These are phyloP conservation scores for Grosmannia penicillata DNA, from an alignment of 2,329 filamentous ascomycete species.

Conservation along the genomic window DNA sequence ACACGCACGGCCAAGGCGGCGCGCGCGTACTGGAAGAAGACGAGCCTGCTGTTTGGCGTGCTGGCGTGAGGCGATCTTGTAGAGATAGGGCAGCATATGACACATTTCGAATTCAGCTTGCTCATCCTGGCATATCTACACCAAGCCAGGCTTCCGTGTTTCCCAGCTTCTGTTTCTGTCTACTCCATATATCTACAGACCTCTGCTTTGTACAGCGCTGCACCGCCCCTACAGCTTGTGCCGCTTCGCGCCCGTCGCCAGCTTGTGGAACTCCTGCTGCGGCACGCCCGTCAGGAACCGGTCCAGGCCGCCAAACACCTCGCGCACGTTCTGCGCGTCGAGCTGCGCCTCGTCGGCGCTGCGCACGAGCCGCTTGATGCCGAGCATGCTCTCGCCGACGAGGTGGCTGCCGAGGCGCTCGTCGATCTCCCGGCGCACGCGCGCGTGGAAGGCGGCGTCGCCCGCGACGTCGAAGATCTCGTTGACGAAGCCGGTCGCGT, in stretches of 20 bases:
- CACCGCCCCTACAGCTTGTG: slow-evolving; percentile 73
- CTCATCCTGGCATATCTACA: too few relatives aligned
- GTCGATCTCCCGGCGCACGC: slow-evolving; percentile 68
- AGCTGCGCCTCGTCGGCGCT: slow-evolving; percentile 56
- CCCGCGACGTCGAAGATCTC: slow-evolving; percentile 50
- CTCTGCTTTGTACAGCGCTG: not conserved
- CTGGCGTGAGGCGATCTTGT: slow-evolving; percentile 40
- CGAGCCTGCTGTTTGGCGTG: slow-evolving; percentile 67
- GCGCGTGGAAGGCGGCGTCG: slow-evolving; percentile 50
- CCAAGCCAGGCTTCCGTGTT: too few relatives aligned
- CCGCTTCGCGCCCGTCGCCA: slow-evolving; percentile 79
- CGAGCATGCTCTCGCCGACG: slow-evolving; percentile 60
- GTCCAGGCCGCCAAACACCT: slow-evolving; percentile 76
- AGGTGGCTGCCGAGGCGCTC: slow-evolving; percentile 69
- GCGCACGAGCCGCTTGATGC: slow-evolving; percentile 74
- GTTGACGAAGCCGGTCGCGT: slow-evolving; percentile 71
- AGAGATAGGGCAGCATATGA: too few relatives aligned
- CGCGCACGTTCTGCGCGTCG: slow-evolving; percentile 63
- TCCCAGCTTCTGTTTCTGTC: too few relatives aligned
- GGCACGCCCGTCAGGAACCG: slow-evolving; percentile 68
- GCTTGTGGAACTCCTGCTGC: slow-evolving; percentile 74
- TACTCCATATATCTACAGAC: too few relatives aligned
- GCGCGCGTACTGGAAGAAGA: slow-evolving; percentile 70
- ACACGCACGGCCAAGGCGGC: slow-evolving; percentile 47
- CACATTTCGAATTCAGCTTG: too few relatives aligned